phyloP scores from a whole-genome alignment of 2,329 filamentous ascomycete genomes.

The Diaporthe vaccinii region DNA sequence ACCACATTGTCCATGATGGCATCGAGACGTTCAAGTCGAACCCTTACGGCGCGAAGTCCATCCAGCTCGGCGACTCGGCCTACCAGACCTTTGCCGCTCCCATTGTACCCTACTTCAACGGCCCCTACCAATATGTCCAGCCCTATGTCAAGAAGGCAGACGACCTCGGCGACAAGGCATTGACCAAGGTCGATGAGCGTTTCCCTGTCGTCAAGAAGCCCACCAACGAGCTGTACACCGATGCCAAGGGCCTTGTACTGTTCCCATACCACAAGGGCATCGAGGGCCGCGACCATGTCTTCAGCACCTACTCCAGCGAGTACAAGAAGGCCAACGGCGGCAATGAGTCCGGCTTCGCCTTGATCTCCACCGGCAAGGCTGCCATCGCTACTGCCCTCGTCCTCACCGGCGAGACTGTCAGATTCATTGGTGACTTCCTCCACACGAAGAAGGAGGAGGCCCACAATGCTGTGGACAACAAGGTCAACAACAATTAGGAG shows the following conservation, averaged over 20 bases:
- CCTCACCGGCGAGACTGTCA: slow-evolving; percentile 40
- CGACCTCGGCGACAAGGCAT: slow-evolving; percentile 78
- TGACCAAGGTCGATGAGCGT: slow-evolving; percentile 76
- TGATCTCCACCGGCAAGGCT: slow-evolving; percentile 79
- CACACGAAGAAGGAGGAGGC: slow-evolving; percentile 38
- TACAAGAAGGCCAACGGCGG: slow-evolving; percentile 75
- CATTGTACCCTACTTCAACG: slow-evolving; percentile 81
- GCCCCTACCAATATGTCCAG: slow-evolving; percentile 84
- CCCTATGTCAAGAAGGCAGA: slow-evolving; percentile 91
- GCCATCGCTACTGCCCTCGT: slow-evolving; percentile 40
- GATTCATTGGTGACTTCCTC: slow-evolving; percentile 38
- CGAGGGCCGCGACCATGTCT: slow-evolving; percentile 73
- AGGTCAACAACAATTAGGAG: slow-evolving; percentile 39
- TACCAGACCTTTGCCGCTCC: slow-evolving; percentile 84
- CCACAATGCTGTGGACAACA: slow-evolving; percentile 39
- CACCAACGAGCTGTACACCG: slow-evolving; percentile 76
- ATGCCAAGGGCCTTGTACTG: slow-evolving; percentile 72
- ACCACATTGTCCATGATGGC: slow-evolving; percentile 85
- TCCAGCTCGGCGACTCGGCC: slow-evolving; percentile 80
- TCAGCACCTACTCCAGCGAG: slow-evolving; percentile 69
- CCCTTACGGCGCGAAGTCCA: slow-evolving; percentile 85
- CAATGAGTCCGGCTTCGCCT: slow-evolving; percentile 63
- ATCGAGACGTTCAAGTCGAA: slow-evolving; percentile 85
- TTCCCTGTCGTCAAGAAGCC: slow-evolving; percentile 84
- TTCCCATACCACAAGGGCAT: slow-evolving; percentile 73